These are phyloP conservation scores for Camelina sativa DNA, from an alignment of 345 rosid genomes.

Conservation along the genomic window DNA sequence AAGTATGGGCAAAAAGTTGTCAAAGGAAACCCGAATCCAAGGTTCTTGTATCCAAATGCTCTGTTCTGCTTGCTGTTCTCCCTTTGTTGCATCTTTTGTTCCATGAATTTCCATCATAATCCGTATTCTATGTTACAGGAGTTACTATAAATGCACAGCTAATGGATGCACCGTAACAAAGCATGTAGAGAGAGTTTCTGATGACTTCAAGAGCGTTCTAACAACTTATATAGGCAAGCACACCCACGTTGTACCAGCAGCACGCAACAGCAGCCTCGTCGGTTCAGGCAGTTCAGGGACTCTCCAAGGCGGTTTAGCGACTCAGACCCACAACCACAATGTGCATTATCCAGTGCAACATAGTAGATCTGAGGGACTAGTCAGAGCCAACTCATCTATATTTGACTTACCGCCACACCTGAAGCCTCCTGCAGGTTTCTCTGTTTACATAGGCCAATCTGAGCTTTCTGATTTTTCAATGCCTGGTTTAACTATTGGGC, in stretches of 20 bases:
- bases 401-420: conserved; percentile 58
- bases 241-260: conserved; percentile 86
- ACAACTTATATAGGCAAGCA: conserved; percentile 96
- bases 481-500: conserved; percentile 65
- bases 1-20: conserved; percentile 88
- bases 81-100: conserved; percentile 21
- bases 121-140: conserved; percentile 56
- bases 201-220: conserved; percentile 82
- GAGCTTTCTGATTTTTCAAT: conserved; percentile 59
- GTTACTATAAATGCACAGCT: conserved; percentile 94
- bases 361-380: conserved; percentile 55
- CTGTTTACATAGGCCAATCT: conserved; percentile 59
- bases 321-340: conserved; percentile 48
- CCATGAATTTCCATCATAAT: conserved; percentile 6
- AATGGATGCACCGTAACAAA: conserved; percentile 86
- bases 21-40: conserved; percentile 78
- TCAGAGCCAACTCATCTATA: conserved; percentile 48
- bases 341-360: conserved; percentile 60
- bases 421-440: conserved; percentile 59
- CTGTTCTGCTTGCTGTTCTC: not conserved
- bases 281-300: conserved; percentile 42
- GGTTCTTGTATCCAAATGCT: conserved; percentile 45
- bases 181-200: conserved; percentile 97
- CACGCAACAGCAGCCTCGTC: conserved; percentile 67
- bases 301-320: conserved; percentile 24